Percentiles rank a stretch among this genome's conserved stretches.
These are phyloP conservation scores for Sutorius australiensis DNA, from an alignment of 768 basidiomycete species.

Conservation along the genomic window DNA sequence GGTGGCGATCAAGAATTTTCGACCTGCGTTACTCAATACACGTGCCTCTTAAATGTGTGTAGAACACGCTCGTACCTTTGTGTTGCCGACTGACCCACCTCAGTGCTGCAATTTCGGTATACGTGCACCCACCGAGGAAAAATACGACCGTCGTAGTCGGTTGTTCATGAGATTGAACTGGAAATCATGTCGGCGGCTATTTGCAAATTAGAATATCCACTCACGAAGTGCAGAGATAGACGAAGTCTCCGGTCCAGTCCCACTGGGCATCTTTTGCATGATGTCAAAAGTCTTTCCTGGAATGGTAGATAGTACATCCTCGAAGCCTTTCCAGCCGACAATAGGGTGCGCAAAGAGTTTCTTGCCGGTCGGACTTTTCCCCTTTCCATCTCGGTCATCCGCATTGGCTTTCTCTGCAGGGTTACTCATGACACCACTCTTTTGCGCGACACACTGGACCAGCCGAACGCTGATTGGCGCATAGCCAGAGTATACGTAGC, in stretches of 20 bases:
- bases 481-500: slow-evolving; percentile 95
- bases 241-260: slow-evolving; percentile 24
- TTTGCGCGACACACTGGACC: slow-evolving; percentile 91
- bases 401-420: slow-evolving; percentile 53
- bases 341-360: slow-evolving; percentile 87
- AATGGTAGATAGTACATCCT: slow-evolving; percentile 78
- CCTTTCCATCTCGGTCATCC: slow-evolving; percentile 38
- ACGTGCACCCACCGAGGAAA: slow-evolving; percentile 96
- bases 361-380: slow-evolving; percentile 35
- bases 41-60: background rate
- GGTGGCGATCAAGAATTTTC: slow-evolving; percentile 85
- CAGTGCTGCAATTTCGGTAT: slow-evolving; percentile 93
- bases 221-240: slow-evolving; percentile 33
- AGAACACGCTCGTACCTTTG: slow-evolving; percentile 48
- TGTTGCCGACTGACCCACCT: slow-evolving; percentile 89
- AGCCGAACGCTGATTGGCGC: slow-evolving; percentile 90
- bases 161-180: slow-evolving; percentile 53
- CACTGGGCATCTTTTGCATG: slow-evolving; percentile 41
- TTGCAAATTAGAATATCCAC: slow-evolving; percentile 17
- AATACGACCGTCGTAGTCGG: slow-evolving; percentile 87
- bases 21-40: slow-evolving; percentile 47
- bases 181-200: background rate
- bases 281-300: slow-evolving; percentile 88
- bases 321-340: slow-evolving; percentile 96
- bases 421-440: slow-evolving; percentile 83